These are phyloP conservation scores for Chimonanthus salicifolius DNA, from an alignment of 164 flowering plant genomes.

Conservation along the genomic window DNA sequence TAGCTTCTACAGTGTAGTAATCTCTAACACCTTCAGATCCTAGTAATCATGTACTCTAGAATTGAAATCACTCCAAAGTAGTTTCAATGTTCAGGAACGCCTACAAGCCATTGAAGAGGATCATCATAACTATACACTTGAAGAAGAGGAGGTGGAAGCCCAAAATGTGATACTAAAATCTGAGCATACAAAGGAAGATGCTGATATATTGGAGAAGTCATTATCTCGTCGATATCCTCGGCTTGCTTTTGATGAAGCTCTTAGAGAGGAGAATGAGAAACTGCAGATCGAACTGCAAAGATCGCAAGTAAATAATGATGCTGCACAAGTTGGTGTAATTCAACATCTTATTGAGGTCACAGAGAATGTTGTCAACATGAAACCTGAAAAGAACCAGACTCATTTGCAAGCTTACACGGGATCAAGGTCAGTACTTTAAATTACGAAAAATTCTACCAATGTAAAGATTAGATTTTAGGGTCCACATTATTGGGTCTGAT, in stretches of 20 bases:
- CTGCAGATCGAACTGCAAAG: slow-evolving; percentile 33
- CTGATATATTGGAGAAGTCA: slow-evolving; percentile 33
- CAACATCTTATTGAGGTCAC: slow-evolving; percentile 38
- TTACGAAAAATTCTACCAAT: neutral
- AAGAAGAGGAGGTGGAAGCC: slow-evolving; percentile 31
- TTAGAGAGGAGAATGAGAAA: slow-evolving; percentile 40
- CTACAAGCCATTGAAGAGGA: slow-evolving; percentile 34
- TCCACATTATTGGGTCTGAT: no score
- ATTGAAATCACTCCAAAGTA: neutral
- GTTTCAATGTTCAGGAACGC: slow-evolving; percentile 23
- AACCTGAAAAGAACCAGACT: slow-evolving; percentile 19
- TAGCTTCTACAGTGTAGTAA: neutral
- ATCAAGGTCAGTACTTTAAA: slow-evolving; percentile 16
- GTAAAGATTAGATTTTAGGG: neutral
- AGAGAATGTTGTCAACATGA: slow-evolving; percentile 23
- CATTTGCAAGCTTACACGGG: slow-evolving; percentile 9
- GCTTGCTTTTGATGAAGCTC: slow-evolving; percentile 38
- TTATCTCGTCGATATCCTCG: slow-evolving; percentile 38
- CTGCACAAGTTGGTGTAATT: slow-evolving; percentile 30
- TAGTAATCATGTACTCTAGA: neutral
- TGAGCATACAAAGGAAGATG: slow-evolving; percentile 27
- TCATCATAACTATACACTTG: slow-evolving; percentile 33
- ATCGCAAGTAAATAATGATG: slow-evolving; percentile 24
- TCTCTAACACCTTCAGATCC: neutral
- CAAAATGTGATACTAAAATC: slow-evolving; percentile 34